Conservation (phyloP, 192 early-diverging fungal genomes). For the Linnemannia schmuckeri region DNA sequence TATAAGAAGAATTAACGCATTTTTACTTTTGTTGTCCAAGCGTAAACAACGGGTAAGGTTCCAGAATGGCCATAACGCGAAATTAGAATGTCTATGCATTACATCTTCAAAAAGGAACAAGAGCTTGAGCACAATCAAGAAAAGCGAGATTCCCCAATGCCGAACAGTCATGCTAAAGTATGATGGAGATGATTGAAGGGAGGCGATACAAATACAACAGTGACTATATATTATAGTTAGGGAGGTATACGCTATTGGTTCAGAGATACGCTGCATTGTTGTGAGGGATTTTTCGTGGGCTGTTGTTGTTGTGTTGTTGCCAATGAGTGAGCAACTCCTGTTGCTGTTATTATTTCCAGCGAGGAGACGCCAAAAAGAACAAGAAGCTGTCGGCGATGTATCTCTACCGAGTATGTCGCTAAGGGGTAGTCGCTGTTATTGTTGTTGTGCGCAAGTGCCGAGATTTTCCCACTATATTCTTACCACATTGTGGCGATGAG, state of each 20-base stretch:
- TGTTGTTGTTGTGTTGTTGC: background rate
- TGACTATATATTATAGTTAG: background rate
- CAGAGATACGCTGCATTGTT: slow-evolving; percentile 5
- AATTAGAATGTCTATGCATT: too few species aligned
- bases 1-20: background rate
- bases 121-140: background rate
- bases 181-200: too few species aligned
- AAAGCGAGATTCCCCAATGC: background rate
- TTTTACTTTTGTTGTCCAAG: background rate
- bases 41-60: background rate
- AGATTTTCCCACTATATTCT: too few species aligned
- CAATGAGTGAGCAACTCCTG: background rate
- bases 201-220: background rate
- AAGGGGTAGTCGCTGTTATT: too few species aligned
- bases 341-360: background rate
- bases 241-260: slow-evolving; percentile 3
- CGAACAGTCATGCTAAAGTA: background rate
- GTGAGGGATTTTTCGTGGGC: background rate
- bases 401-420: too few species aligned
- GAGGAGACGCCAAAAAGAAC: background rate
- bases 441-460: too few species aligned
- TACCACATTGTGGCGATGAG: too few species aligned
- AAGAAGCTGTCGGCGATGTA: background rate
- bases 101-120: background rate
- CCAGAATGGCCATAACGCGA: too few species aligned